Evolutionary conservation across 1,139 yeast genomes (phyloP).

Genomic region (Petasospora fabianii): DNA sequence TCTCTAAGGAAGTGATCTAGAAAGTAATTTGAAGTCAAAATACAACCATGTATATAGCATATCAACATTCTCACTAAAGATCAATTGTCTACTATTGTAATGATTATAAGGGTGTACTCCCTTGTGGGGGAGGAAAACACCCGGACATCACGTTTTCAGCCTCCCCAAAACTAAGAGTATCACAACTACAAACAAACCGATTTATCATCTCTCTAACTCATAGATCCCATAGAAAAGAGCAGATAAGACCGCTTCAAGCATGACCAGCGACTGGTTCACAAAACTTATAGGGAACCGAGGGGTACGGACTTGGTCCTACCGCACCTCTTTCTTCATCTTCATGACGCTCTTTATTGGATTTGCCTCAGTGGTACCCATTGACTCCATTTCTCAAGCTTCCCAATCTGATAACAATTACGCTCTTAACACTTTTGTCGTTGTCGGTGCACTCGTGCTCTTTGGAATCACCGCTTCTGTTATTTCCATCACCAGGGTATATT

Average conservation of each 20-base stretch:
- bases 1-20: too few relatives aligned
- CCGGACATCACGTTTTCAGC: slow-evolving; percentile 1
- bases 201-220: neutral
- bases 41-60: too few relatives aligned
- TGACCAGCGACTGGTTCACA: slow-evolving; percentile 3
- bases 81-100: too few relatives aligned
- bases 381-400: slow-evolving; percentile 64
- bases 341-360: slow-evolving; percentile 51
- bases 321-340: slow-evolving; percentile 50
- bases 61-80: too few relatives aligned
- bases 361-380: slow-evolving; percentile 68
- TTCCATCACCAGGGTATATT: slow-evolving; percentile 50
- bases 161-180: too few relatives aligned
- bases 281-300: slow-evolving; percentile 9
- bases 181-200: neutral
- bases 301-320: slow-evolving; percentile 40
- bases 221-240: neutral
- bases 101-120: too few relatives aligned
- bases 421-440: slow-evolving; percentile 69
- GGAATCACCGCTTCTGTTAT: slow-evolving; percentile 46
- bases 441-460: slow-evolving; percentile 65
- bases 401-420: slow-evolving; percentile 44
- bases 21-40: too few relatives aligned
- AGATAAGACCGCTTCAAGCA: neutral
- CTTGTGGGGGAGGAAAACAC: too few relatives aligned